Base-by-base conservation (phyloP, 768 basidiomycete species). In the Piloderma croceum region DNA sequence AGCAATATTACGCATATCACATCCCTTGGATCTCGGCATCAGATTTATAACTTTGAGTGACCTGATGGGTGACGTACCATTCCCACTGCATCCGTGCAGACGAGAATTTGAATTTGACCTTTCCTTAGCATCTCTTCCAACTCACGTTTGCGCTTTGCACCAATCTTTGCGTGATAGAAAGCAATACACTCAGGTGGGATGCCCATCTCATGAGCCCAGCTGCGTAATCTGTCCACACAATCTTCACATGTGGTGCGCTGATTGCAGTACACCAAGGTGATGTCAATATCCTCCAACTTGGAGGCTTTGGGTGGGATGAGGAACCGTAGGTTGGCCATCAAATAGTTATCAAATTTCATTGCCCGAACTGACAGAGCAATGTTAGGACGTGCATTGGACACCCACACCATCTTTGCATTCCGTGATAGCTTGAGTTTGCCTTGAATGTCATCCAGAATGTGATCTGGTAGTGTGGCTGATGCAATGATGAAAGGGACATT, bases 61-160 rank as follows among this genome's bases (percentile, higher is more conserved):
- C 9, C 10, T n/a, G 34, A n/a, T 10, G 18, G 24, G 24, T 37
- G 22, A 38, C 54, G 37, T n/a, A 57, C 58, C 58, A 60, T 58
- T 33, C 58, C 57, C 3, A 54, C 35, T 3, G 57, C 55, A 24
- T 54, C 49, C 11, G 57, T 60, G 25, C 51, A 52, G 20, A 47
- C 44, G 12, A 52, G 20, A 31, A 57, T 46, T 2, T 48, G 51
- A 10, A 57, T 34, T 18, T 31, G 23, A 4, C 55, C 55, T 3
- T 37, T 27, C 0, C 33, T 27, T 6, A 53, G 39, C 18, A 6
- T n/a, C 20, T 46, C 35, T 29, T 51, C 52, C 2, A 52, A 23
- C 21, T 50, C 17, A 3, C 49, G 52, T 40, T 58, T 54, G n/a
- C 36, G 41, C 6, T 46, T 43, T 17, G 35, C 33, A 1, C 56